Conservation (phyloP, 1,284 basidiomycete species). For the Stygiomarasmius scandens region DNA sequence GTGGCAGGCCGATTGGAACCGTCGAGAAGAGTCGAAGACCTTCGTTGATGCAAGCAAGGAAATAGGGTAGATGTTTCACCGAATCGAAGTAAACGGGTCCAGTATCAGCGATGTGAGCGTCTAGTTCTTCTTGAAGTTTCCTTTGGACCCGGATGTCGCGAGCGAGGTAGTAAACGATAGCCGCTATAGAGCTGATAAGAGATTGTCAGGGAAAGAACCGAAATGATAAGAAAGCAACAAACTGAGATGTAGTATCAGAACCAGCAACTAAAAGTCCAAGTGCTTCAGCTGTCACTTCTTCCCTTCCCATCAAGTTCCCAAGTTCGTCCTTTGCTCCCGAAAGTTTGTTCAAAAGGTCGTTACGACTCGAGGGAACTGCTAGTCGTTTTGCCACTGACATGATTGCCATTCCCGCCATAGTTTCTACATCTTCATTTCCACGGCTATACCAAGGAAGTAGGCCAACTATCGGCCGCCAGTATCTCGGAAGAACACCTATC, state of each 20-base stretch:
- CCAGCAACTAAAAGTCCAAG: slow-evolving; percentile 86
- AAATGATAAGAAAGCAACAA: not conserved
- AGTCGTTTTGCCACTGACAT: slow-evolving; percentile 81
- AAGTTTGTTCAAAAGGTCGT: slow-evolving; percentile 81
- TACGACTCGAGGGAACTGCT: slow-evolving; percentile 62
- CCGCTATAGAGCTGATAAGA: slow-evolving; percentile 70
- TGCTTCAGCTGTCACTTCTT: slow-evolving; percentile 87
- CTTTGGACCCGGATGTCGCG: slow-evolving; percentile 64
- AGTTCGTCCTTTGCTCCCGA: slow-evolving; percentile 77
- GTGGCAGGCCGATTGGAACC: slow-evolving; percentile 80
- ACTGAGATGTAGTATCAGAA: slow-evolving; percentile 86
- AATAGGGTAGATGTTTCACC: slow-evolving; percentile 72
- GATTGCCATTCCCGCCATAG: slow-evolving; percentile 81
- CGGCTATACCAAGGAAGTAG: slow-evolving; percentile 76
- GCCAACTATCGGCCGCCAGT: slow-evolving; percentile 36
- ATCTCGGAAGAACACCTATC: not conserved
- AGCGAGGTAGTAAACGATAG: slow-evolving; percentile 84
- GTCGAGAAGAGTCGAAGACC: slow-evolving; percentile 82
- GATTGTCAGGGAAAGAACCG: slow-evolving; percentile 5
- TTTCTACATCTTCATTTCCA: slow-evolving; percentile 70
- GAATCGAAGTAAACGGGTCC: slow-evolving; percentile 56
- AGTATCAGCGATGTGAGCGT: slow-evolving; percentile 67
- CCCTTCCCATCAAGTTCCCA: slow-evolving; percentile 76
- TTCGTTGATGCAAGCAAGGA: slow-evolving; percentile 85
- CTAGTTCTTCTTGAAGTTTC: slow-evolving; percentile 81